Conservation (phyloP, 352 stramenopile genomes). For the Globisporangium abappressorium region DNA sequence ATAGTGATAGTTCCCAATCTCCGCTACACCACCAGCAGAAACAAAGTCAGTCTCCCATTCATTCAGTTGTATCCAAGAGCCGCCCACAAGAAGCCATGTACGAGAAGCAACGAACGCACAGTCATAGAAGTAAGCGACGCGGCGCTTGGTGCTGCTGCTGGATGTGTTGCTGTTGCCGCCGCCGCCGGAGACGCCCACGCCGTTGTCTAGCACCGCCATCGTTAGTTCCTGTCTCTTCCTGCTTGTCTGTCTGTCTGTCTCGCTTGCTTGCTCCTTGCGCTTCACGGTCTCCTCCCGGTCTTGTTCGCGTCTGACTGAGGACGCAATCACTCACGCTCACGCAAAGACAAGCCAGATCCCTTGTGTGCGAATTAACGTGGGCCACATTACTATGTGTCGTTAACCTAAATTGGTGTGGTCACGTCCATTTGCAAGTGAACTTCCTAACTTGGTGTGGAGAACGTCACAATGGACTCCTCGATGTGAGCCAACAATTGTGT, state of each 20-base stretch:
- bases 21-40: constrained; percentile 50
- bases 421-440: neutral
- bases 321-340: neutral
- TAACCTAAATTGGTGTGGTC: neutral
- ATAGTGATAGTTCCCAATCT: constrained; percentile 99
- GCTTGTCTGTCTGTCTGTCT: neutral
- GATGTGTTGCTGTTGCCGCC: constrained; percentile 18
- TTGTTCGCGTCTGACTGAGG: constrained; percentile 3
- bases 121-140: constrained; percentile 90
- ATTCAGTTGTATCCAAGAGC: neutral
- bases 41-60: neutral
- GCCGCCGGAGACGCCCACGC: neutral
- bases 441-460: neutral
- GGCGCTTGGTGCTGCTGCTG: constrained; percentile 53
- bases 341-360: constrained; percentile 5
- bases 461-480: neutral
- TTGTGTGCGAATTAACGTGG: neutral
- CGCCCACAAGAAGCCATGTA: neutral
- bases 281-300: neutral
- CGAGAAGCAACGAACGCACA: constrained; percentile 33
- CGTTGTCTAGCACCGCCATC: constrained; percentile 22
- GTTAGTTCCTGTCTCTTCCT: neutral
- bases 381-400: neutral
- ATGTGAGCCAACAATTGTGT: constrained; percentile 4
- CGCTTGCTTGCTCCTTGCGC: neutral